Conservation (phyloP, 2,329 filamentous ascomycete species). For the Sphaerulina vaccinii region DNA sequence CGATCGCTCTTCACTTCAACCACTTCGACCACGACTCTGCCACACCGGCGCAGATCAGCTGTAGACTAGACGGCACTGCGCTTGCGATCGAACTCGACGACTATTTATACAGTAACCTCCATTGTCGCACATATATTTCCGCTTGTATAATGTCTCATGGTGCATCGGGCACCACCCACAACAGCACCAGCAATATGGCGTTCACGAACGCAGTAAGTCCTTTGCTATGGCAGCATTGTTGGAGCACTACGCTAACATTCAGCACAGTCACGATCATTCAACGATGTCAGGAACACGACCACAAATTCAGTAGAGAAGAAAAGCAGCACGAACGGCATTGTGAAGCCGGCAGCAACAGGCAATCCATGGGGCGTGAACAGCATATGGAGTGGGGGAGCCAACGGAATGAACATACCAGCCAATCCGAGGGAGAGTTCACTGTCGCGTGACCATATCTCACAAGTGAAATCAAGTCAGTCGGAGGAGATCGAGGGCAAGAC, state of each 20-base stretch:
- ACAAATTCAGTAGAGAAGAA: conserved; percentile 25
- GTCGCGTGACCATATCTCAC: conserved; percentile 25
- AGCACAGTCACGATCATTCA: conserved; percentile 31
- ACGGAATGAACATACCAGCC: conserved; percentile 22
- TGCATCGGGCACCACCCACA: conserved; percentile 24
- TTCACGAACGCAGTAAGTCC: conserved; percentile 25
- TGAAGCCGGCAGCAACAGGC: conserved; percentile 16
- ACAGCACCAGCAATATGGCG: conserved; percentile 20
- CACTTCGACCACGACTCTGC: conserved; percentile 10
- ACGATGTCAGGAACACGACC: conserved; percentile 14
- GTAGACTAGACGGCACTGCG: background rate
- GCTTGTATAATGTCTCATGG: conserved; percentile 32
- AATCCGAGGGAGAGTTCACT: conserved; percentile 28
- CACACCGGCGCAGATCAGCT: conserved; percentile 4
- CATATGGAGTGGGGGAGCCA: conserved; percentile 33
- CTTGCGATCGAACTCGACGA: conserved; percentile 17
- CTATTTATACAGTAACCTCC: conserved; percentile 26
- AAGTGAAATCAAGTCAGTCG: conserved; percentile 26
- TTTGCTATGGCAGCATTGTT: background rate
- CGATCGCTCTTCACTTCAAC: conserved; percentile 6
- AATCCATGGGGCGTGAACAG: conserved; percentile 23
- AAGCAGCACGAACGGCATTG: conserved; percentile 19
- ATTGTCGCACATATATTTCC: conserved; percentile 30
- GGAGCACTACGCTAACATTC: conserved; percentile 9
- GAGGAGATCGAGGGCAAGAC: conserved; percentile 56